phyloP scores from a whole-genome alignment of 345 rosid genomes.

The Salix suchowensis region DNA sequence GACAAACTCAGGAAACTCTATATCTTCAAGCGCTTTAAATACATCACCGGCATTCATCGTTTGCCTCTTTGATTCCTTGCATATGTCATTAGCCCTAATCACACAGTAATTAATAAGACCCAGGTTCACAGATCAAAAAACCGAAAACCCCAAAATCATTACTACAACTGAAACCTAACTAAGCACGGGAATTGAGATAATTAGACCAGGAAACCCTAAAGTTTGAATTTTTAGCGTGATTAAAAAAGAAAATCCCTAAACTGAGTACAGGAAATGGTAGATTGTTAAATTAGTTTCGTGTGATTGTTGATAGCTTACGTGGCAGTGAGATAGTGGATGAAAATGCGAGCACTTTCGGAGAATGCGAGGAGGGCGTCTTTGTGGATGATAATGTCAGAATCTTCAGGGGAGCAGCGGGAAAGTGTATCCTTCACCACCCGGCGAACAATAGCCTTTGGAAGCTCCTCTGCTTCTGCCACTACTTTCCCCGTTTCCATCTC shows the following conservation, averaged over 20 bases:
- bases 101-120: not conserved
- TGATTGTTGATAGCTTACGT: conserved; percentile 33
- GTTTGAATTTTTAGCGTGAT: not conserved
- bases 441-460: conserved; percentile 76
- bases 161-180: not conserved
- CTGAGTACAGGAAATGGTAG: not conserved
- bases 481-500: conserved; percentile 40
- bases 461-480: conserved; percentile 61
- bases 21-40: conserved; percentile 52
- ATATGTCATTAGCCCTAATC: conserved; percentile 60
- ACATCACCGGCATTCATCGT: conserved; percentile 60
- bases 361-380: conserved; percentile 63
- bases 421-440: conserved; percentile 89
- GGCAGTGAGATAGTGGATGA: conserved; percentile 72
- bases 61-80: conserved; percentile 68
- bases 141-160: not conserved
- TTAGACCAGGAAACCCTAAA: not conserved
- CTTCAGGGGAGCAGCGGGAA: conserved; percentile 58
- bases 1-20: conserved; percentile 54
- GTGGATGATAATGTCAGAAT: conserved; percentile 46
- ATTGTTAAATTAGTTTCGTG: not conserved
- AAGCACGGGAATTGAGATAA: not conserved
- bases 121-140: not conserved
- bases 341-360: conserved; percentile 66
- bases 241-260: not conserved